Percentiles rank a stretch among this genome's conserved stretches.
phyloP scores from a whole-genome alignment of 352 stramenopile genomes.

The Phytopythium chamaehyphon region DNA sequence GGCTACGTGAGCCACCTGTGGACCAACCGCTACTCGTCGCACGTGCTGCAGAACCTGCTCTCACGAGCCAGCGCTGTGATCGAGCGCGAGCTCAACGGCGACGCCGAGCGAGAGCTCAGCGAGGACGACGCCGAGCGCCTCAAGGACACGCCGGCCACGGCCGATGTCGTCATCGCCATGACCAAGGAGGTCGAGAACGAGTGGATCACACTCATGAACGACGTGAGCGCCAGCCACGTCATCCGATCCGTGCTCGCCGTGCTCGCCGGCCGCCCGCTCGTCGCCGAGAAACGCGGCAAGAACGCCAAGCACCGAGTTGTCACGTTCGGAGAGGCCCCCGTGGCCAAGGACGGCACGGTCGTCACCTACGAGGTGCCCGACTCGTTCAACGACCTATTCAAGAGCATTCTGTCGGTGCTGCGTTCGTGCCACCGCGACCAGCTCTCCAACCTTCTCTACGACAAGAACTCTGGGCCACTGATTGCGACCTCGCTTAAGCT shows the following conservation, averaged over 20 bases:
- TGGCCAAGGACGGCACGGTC: conserved; percentile 28
- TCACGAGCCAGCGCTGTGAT: conserved; percentile 55
- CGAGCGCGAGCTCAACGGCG: conserved; percentile 25
- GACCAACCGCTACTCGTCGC: conserved; percentile 86
- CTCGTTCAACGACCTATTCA: conserved; percentile 54
- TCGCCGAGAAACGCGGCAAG: conserved; percentile 77
- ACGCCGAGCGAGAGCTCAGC: conserved; percentile 15
- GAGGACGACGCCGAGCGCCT: conserved; percentile 60
- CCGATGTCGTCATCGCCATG: conserved; percentile 68
- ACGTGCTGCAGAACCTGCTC: conserved; percentile 77
- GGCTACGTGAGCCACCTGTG: conserved; percentile 79
- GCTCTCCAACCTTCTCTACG: conserved; percentile 62
- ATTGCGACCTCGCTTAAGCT: conserved; percentile 62
- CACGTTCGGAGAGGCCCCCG: conserved; percentile 42
- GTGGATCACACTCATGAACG: conserved; percentile 85
- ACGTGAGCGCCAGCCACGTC: conserved; percentile 83
- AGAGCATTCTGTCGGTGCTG: conserved; percentile 49
- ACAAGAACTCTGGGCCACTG: conserved; percentile 70
- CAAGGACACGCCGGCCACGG: conserved; percentile 58
- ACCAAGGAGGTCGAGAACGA: conserved; percentile 70
- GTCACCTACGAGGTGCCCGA: conserved; percentile 45
- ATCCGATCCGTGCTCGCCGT: conserved; percentile 67
- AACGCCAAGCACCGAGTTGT: conserved; percentile 74
- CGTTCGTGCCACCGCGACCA: conserved; percentile 35
- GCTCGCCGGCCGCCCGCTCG: conserved; percentile 58